phyloP scores from a whole-genome alignment of 2,329 filamentous ascomycete species.

The Ophiostoma australiae region DNA sequence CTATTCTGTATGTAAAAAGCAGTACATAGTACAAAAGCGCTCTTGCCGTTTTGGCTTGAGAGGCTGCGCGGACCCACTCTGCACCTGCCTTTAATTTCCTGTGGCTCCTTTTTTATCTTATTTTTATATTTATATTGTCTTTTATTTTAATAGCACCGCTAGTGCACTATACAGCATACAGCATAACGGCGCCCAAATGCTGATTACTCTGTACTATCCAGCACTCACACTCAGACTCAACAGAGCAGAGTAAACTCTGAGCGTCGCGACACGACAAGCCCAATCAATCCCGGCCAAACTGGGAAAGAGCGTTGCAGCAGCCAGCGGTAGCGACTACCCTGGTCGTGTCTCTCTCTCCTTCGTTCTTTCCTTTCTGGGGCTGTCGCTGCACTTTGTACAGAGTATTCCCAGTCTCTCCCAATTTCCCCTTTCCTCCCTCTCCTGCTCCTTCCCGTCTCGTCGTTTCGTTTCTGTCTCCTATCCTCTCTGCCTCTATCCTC shows the following conservation, averaged over 20 bases:
- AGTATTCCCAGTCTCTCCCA: not conserved
- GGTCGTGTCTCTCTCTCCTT: conserved; percentile 9
- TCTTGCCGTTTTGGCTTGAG: conserved; percentile 15
- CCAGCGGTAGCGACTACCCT: not conserved
- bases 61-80: conserved; percentile 16
- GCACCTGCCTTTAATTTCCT: conserved; percentile 22
- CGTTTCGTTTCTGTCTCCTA: not conserved
- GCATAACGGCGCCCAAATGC: not conserved
- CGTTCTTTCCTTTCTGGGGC: not conserved
- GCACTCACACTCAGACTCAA: too few species aligned
- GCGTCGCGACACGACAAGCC: conserved; percentile 21
- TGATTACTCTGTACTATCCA: too few species aligned
- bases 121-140: conserved; percentile 13
- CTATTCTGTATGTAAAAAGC: too few species aligned
- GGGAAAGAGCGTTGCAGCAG: conserved; percentile 14
- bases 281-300: conserved; percentile 19
- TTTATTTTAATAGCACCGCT: conserved; percentile 16
- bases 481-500: not conserved
- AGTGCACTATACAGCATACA: not conserved
- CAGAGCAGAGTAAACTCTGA: not conserved
- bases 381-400: not conserved
- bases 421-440: conserved; percentile 12
- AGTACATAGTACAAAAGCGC: not conserved
- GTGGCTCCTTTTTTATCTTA: conserved; percentile 18
- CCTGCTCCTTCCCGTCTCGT: not conserved